Base-by-base conservation (phyloP, 2,329 filamentous ascomycete species). In the Torrubiellomyces zombiae region DNA sequence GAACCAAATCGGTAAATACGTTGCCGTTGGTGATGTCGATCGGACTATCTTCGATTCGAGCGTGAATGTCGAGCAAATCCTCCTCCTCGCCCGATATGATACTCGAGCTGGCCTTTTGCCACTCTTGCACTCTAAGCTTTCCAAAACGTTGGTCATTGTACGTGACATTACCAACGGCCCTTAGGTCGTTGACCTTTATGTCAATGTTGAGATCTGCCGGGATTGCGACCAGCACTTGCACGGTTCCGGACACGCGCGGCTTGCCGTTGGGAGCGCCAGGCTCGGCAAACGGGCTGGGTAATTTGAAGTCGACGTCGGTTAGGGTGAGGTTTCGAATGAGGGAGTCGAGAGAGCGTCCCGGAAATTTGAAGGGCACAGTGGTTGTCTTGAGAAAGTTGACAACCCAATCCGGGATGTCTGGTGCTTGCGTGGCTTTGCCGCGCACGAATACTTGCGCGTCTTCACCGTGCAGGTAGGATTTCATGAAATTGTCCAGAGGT, bases 241-340 rank as follows among this genome's bases (percentile, higher is more conserved):
- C 76, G 12, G 75, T 74, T 3, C 85, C 85, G 16, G 82, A 92
- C 10, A 98, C 73, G 27, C 67, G 73, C 7, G 85, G 83, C 27
- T 76, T 68, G 4, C 76, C 62, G 25, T 75, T 69, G 0, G 81
- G 78, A 8, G 74, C 69, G 29, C 65, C 68, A 0, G 80, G 79
- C 11, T 83, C 72, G 3, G 82, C 80, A 39, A 75, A 67, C 1
- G 80, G 77, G 39, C 83, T 71, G 1, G 89, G 89, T 22, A 98
- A 56, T 24, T 68, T 70, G 47, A 98, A 93, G 39, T 91, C 72
- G 20, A 91, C 81, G 43, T 94, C 68, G 2, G 73, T 70, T 35
- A 95, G 56, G 13, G 82, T 78, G 44, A 95, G 94, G 38, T 89
- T 86, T 37, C 75, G 76, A 44, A 98, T 77, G 10, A 93, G 55